These are phyloP conservation scores for Paxillus rubicundulus DNA, from an alignment of 768 basidiomycete genomes.

Conservation along the genomic window DNA sequence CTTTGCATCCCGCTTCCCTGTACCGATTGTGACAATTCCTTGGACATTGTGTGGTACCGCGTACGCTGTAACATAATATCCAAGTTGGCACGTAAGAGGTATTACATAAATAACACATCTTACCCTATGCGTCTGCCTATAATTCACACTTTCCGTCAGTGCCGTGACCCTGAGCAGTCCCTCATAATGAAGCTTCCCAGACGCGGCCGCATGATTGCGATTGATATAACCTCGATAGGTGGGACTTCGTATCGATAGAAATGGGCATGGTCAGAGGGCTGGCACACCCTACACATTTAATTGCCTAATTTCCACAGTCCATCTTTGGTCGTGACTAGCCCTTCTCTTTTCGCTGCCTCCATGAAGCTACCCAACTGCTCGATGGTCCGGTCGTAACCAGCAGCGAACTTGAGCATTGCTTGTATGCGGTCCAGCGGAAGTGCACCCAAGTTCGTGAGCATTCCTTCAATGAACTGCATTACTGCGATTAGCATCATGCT, in stretches of 20 bases:
- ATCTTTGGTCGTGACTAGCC: constrained; percentile 65
- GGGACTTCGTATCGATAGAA: too few species aligned
- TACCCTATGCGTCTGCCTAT: neutral
- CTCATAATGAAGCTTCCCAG: too few species aligned
- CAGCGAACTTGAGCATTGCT: constrained; percentile 80
- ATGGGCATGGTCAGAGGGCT: too few species aligned
- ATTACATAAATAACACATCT: neutral
- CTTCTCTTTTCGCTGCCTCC: constrained; percentile 78
- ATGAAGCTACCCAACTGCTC: constrained; percentile 80
- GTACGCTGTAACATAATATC: neutral
- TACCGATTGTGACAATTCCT: constrained; percentile 1
- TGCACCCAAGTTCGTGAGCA: constrained; percentile 83
- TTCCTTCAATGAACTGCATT: constrained; percentile 79
- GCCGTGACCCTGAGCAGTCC: too few species aligned
- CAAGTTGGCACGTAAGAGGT: neutral
- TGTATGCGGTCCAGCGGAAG: constrained; percentile 84
- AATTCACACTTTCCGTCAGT: constrained; percentile 6
- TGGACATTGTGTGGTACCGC: neutral
- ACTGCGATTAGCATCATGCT: constrained; percentile 2
- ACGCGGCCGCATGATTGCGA: too few species aligned
- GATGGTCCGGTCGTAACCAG: constrained; percentile 73
- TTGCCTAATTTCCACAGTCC: constrained; percentile 63
- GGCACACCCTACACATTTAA: neutral
- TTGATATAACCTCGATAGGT: too few species aligned
- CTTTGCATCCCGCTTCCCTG: neutral